Percentiles rank a stretch among this genome's conserved stretches.
Conservation (phyloP, 2,329 filamentous ascomycete genomes). For the Aspergillus neotritici region DNA sequence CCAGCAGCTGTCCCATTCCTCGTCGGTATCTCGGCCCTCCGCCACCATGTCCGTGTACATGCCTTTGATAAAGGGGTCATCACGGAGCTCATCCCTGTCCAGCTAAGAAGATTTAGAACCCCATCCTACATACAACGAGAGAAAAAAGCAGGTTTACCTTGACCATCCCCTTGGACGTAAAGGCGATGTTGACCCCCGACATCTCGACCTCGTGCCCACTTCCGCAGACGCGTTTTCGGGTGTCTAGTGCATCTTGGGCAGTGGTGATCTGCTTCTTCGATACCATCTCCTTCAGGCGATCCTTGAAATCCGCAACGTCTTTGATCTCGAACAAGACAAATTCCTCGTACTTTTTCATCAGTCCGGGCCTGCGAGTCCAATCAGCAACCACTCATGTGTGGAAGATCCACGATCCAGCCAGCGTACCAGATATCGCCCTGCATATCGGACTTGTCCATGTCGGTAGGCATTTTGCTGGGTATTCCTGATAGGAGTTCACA, state of each 20-base stretch:
- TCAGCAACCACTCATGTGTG: no score
- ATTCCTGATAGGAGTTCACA: background rate
- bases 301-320: conserved; percentile 6
- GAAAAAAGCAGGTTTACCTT: no score
- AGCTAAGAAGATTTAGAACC: background rate
- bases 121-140: no score
- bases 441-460: conserved; percentile 9
- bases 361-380: background rate
- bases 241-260: conserved; percentile 2
- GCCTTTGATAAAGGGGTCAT: conserved; percentile 8
- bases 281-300: conserved; percentile 6
- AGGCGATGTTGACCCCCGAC: no score
- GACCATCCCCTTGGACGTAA: no score
- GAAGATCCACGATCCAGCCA: no score
- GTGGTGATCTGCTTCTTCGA: conserved; percentile 8
- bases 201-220: no score
- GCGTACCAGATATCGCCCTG: conserved; percentile 15
- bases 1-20: conserved; percentile 4
- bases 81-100: conserved; percentile 2
- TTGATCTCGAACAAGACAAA: conserved; percentile 13
- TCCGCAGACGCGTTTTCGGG: no score
- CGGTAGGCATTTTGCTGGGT: conserved; percentile 2
- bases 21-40: conserved; percentile 11
- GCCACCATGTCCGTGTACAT: conserved; percentile 10
- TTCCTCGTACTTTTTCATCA: background rate